Percentiles rank a stretch among this genome's conserved stretches.
Evolutionary conservation across 164 flowering plant genomes (phyloP).

Genomic region (Aristolochia contorta): DNA sequence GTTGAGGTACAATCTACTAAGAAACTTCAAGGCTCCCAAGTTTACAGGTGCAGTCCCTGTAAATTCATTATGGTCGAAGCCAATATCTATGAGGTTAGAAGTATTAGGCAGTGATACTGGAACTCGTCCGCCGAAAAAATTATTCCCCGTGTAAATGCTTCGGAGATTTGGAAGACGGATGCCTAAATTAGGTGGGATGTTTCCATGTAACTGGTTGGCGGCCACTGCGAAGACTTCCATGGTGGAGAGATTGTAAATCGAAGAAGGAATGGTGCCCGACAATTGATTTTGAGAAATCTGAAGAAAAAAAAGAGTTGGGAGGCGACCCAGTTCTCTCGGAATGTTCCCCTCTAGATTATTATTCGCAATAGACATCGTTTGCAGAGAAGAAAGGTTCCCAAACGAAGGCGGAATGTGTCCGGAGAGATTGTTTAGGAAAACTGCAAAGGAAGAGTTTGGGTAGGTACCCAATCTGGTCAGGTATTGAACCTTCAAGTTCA

Average conservation of each 20-base stretch:
- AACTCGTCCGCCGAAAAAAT: background rate
- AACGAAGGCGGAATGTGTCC: slow-evolving; percentile 34
- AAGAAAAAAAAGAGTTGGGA: slow-evolving; percentile 17
- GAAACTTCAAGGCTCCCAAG: slow-evolving; percentile 1
- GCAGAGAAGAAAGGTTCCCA: slow-evolving; percentile 28
- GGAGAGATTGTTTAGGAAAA: slow-evolving; percentile 18
- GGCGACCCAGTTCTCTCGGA: slow-evolving; percentile 22
- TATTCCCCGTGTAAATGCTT: background rate
- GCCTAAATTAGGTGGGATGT: slow-evolving; percentile 7
- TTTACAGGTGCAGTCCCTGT: slow-evolving; percentile 2
- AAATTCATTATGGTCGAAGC: background rate
- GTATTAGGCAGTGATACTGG: slow-evolving; percentile 9
- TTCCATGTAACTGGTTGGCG: slow-evolving; percentile 28
- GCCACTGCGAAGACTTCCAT: slow-evolving; percentile 18
- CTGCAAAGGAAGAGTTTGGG: slow-evolving; percentile 13
- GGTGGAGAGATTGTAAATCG: slow-evolving; percentile 42
- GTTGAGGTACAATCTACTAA: background rate
- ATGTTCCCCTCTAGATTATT: slow-evolving; percentile 26
- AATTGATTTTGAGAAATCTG: slow-evolving; percentile 28
- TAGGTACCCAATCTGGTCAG: slow-evolving; percentile 20
- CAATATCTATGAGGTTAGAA: background rate
- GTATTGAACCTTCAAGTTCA: slow-evolving; percentile 25
- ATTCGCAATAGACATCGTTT: slow-evolving; percentile 8
- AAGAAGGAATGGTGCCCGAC: slow-evolving; percentile 26
- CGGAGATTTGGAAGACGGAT: slow-evolving; percentile 20